Base-by-base conservation (phyloP, 1,139 yeast genomes). In the Pichia sp. region DNA sequence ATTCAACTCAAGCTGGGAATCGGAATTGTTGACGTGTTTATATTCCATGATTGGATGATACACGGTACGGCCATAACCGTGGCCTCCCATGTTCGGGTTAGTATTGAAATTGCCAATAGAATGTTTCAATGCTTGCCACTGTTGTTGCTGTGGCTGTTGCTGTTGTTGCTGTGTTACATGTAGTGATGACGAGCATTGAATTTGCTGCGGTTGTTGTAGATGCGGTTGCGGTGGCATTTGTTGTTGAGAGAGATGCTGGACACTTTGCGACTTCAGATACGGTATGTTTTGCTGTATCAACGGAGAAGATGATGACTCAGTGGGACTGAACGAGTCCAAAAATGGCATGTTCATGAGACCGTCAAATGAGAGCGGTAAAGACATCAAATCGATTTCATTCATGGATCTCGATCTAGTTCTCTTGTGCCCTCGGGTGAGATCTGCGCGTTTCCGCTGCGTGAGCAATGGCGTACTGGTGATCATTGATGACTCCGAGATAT, bases 401-500 rank as follows among this genome's bases (percentile, higher is more conserved):
- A 68, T 57, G 10, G 72, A 69, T 46, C 70, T 59, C 6, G 72
- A 69, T 55, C 72, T 60, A 3, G 70, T 66, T 45, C 72, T 59
- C 50, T 69, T 69, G 52, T 69, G 72, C 4, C 70, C 67, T 50
- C 66, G 51, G 7, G 10, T 7, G 2, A n/a, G n/a, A 10, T 13
- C 41, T 3, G 19, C 10, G 11, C 36, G 47, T 15, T 44, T 29
- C 15, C 30, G 32, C 15, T n/a, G 49, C 13, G 16, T 19, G 10
- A 19, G 5, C n/a, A 32, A 15, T 34, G 52, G 46, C 13, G 47
- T 49, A 26, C 44, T 49, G 6, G 52, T 43, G 11, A 45, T 19
- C 30, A 45, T 31, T 15, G 51, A 19, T 11, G 47, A 30, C 16
- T 50, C 49, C 4, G 49, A 23, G 7, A 6, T 15, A n/a, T 34